Percentiles rank a stretch among this genome's conserved stretches.
Evolutionary conservation across 805 yeast genomes (phyloP).

Genomic region (Gaillardinia entomophila): DNA sequence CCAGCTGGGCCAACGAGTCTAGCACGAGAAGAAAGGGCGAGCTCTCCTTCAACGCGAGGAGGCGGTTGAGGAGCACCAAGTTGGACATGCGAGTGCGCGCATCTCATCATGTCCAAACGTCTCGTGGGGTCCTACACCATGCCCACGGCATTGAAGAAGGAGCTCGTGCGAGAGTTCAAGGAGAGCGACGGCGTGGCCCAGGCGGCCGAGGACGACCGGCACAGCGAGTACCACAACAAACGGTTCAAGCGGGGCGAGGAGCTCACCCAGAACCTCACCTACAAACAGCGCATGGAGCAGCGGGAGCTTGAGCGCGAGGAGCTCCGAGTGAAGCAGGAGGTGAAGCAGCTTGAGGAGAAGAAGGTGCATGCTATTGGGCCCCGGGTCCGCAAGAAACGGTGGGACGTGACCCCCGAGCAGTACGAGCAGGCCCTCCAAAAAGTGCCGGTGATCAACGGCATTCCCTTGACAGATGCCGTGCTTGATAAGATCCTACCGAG

Average conservation of each 20-base stretch:
- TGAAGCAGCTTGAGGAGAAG: constrained; percentile 13
- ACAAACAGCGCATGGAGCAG: constrained; percentile 37
- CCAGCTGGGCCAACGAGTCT: constrained; percentile 71
- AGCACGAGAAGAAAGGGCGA: constrained; percentile 67
- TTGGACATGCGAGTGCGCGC: neutral
- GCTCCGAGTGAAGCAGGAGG: constrained; percentile 16
- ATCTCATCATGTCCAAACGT: constrained; percentile 2
- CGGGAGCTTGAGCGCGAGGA: constrained; percentile 37
- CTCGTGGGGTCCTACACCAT: constrained; percentile 38
- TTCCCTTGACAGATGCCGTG: constrained; percentile 37
- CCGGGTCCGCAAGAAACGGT: constrained; percentile 29
- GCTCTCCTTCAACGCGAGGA: constrained; percentile 63
- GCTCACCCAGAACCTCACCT: constrained; percentile 14
- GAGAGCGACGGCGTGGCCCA: constrained; percentile 17
- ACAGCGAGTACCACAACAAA: constrained; percentile 41
- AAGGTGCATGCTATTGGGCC: constrained; percentile 2
- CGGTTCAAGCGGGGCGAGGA: constrained; percentile 10
- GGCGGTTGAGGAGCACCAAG: constrained; percentile 54
- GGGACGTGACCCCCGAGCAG: constrained; percentile 41
- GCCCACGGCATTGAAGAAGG: constrained; percentile 25
- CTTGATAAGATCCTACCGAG: constrained; percentile 47
- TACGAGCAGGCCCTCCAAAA: constrained; percentile 10
- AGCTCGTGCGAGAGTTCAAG: constrained; percentile 18
- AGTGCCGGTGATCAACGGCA: constrained; percentile 11
- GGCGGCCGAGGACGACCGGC: constrained; percentile 10